phyloP scores from a whole-genome alignment of 2,329 filamentous ascomycete genomes.

The Paraconiothyrium brasiliense region DNA sequence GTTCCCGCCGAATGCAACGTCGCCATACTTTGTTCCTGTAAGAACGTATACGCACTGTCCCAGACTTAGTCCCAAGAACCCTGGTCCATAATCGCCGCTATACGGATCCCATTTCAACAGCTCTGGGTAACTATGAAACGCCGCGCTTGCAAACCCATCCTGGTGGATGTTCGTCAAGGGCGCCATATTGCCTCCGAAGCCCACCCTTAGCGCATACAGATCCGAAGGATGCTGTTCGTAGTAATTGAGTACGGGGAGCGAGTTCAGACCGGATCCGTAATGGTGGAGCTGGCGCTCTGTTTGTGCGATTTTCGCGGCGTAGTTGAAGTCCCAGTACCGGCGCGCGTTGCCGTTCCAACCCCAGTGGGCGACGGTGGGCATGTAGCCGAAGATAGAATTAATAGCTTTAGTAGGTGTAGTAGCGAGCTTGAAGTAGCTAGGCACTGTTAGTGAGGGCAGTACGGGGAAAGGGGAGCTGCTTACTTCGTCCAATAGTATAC shows the following conservation, averaged over 20 bases:
- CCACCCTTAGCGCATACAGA: conserved; percentile 62
- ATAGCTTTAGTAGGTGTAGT: conserved; percentile 62
- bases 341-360: conserved; percentile 70
- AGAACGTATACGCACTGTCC: conserved; percentile 62
- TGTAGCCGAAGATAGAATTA: conserved; percentile 65
- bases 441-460: background rate
- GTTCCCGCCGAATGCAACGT: conserved; percentile 61
- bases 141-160: conserved; percentile 64
- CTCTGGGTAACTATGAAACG: conserved; percentile 67
- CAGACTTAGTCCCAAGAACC: conserved; percentile 62
- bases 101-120: conserved; percentile 66
- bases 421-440: conserved; percentile 59
- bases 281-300: conserved; percentile 66
- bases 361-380: conserved; percentile 68
- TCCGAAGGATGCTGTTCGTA: conserved; percentile 60
- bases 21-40: conserved; percentile 55
- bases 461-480: background rate
- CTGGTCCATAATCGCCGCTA: conserved; percentile 66
- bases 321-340: conserved; percentile 69
- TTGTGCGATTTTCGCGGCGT: conserved; percentile 53
- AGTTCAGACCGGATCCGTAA: conserved; percentile 68
- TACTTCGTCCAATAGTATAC: conserved; percentile 66
- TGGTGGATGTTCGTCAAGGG: conserved; percentile 65
- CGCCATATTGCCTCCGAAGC: conserved; percentile 63
- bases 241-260: conserved; percentile 62